These are phyloP conservation scores for Setaria viridis DNA, from an alignment of 202 grass and related monocot species.

Conservation along the genomic window DNA sequence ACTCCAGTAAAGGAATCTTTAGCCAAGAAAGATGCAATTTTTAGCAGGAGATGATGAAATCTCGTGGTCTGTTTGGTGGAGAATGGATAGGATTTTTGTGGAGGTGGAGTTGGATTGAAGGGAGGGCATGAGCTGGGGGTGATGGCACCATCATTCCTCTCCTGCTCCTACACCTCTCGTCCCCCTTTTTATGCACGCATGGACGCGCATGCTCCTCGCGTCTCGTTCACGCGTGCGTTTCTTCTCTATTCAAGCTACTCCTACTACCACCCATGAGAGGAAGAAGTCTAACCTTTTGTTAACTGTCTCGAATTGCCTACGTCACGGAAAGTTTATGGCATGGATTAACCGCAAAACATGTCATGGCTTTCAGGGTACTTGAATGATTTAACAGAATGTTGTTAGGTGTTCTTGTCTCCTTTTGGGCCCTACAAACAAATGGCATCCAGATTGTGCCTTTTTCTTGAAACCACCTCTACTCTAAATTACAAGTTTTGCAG, in stretches of 20 bases:
- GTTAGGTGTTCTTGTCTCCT: slow-evolving; percentile 29
- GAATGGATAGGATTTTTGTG: slow-evolving; percentile 44
- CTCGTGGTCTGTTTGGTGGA: slow-evolving; percentile 45
- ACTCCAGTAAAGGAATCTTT: slow-evolving; percentile 21
- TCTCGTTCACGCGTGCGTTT: slow-evolving; percentile 48
- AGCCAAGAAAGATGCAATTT: slow-evolving; percentile 48
- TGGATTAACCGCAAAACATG: slow-evolving; percentile 25
- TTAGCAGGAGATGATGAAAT: slow-evolving; percentile 47
- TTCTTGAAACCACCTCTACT: not conserved
- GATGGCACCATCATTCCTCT: slow-evolving; percentile 56
- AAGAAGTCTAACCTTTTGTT: slow-evolving; percentile 3
- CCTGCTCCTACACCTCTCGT: slow-evolving; percentile 29
- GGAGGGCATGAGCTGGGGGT: slow-evolving; percentile 44
- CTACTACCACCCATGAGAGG: not conserved
- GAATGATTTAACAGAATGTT: slow-evolving; percentile 26
- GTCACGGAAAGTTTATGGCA: slow-evolving; percentile 14
- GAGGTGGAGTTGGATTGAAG: slow-evolving; percentile 77
- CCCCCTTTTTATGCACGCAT: slow-evolving; percentile 41
- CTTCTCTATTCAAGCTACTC: slow-evolving; percentile 27
- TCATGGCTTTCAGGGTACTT: slow-evolving; percentile 5
- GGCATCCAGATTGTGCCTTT: not conserved
- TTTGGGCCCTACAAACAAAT: slow-evolving; percentile 20
- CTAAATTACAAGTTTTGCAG: not conserved
- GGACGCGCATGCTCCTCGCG: slow-evolving; percentile 49
- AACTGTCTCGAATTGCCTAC: slow-evolving; percentile 32